These are phyloP conservation scores for Rasamsonia emersonii DNA, from an alignment of 2,329 filamentous ascomycete species.

Conservation along the genomic window DNA sequence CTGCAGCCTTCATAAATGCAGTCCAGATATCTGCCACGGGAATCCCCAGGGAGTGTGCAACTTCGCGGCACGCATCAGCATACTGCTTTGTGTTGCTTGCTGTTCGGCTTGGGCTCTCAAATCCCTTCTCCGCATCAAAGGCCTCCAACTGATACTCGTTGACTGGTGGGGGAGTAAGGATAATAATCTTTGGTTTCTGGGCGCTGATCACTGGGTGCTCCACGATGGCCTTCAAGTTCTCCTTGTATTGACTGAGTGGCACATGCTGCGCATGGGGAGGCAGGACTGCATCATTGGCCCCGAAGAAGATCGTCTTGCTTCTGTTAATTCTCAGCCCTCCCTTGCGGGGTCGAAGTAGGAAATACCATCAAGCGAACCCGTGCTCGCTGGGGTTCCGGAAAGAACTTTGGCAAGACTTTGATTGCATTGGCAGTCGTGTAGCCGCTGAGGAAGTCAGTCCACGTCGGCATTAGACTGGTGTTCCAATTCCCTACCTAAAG, in stretches of 20 bases:
- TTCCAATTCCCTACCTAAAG: constrained; percentile 45
- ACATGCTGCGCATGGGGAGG: constrained; percentile 65
- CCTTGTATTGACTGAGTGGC: constrained; percentile 63
- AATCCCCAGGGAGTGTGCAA: constrained; percentile 48
- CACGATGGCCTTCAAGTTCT: constrained; percentile 64
- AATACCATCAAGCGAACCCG: constrained; percentile 37
- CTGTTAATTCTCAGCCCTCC: too few relatives aligned
- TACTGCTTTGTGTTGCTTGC: constrained; percentile 56
- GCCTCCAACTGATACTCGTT: constrained; percentile 61
- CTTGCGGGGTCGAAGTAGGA: too few relatives aligned
- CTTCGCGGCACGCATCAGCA: constrained; percentile 55
- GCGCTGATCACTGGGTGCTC: constrained; percentile 59
- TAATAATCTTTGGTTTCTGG: constrained; percentile 66
- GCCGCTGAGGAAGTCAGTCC: constrained; percentile 42
- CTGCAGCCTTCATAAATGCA: constrained; percentile 60
- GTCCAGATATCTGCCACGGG: constrained; percentile 72
- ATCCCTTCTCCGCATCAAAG: constrained; percentile 42
- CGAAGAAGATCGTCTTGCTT: constrained; percentile 77
- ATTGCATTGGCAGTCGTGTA: constrained; percentile 75
- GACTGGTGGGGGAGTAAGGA: constrained; percentile 70
- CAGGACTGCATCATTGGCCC: constrained; percentile 80
- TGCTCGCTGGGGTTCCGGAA: constrained; percentile 56
- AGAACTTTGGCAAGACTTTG: constrained; percentile 57
- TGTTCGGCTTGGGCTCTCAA: constrained; percentile 45
- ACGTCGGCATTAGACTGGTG: constrained; percentile 4